These are phyloP conservation scores for Lodderomyces orthopsilosis DNA, from an alignment of 1,139 yeast species.

Conservation along the genomic window DNA sequence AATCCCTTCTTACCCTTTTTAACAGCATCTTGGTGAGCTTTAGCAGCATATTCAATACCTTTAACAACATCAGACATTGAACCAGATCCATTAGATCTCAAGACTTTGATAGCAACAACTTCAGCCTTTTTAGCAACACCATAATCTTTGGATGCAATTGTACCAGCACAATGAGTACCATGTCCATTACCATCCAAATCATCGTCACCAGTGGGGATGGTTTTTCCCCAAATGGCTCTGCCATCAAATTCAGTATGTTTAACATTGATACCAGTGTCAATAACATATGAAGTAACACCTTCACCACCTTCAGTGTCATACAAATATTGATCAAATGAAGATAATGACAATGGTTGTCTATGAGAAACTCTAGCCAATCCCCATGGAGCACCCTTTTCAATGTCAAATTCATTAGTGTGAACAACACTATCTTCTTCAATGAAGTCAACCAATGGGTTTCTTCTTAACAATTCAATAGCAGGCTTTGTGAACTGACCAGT, in stretches of 20 bases:
- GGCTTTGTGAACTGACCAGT: conserved; percentile 73
- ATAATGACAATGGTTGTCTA: conserved; percentile 69
- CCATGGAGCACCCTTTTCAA: conserved; percentile 92
- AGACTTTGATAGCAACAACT: conserved; percentile 74
- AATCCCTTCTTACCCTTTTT: conserved; percentile 60
- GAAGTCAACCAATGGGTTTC: conserved; percentile 68
- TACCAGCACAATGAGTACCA: conserved; percentile 89
- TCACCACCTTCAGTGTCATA: conserved; percentile 42
- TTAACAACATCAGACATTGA: conserved; percentile 77
- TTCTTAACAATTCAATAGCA: conserved; percentile 67
- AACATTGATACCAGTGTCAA: conserved; percentile 44
- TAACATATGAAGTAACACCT: conserved; percentile 44
- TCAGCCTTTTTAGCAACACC: conserved; percentile 80
- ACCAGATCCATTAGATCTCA: conserved; percentile 76
- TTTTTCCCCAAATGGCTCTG: conserved; percentile 62
- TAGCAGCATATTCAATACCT: conserved; percentile 78
- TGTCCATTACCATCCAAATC: conserved; percentile 94
- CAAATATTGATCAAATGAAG: conserved; percentile 77
- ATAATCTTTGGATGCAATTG: conserved; percentile 68
- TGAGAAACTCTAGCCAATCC: conserved; percentile 94
- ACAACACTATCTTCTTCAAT: conserved; percentile 83
- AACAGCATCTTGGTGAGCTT: conserved; percentile 57
- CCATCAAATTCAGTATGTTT: conserved; percentile 43
- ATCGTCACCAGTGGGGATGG: conserved; percentile 78
- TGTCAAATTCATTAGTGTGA: conserved; percentile 55